Conservation (phyloP, 371 early-diverging fungal species). For the Mortierella sp. region DNA sequence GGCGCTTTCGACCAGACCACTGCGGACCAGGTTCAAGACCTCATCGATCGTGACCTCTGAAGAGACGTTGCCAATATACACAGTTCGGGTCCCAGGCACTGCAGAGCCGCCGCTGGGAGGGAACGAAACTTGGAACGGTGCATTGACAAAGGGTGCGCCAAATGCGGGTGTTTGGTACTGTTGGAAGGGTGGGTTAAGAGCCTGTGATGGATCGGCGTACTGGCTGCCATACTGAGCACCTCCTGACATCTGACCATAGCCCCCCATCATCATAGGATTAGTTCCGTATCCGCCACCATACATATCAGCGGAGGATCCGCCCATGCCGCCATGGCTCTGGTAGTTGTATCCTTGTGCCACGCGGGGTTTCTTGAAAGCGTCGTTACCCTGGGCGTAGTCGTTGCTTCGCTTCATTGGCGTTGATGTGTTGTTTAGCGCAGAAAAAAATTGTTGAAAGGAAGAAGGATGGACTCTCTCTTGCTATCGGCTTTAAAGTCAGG, state of each 20-base stretch:
- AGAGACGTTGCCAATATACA: slow-evolving; percentile 84
- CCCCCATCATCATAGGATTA: slow-evolving; percentile 40
- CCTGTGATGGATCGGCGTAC: slow-evolving; percentile 17
- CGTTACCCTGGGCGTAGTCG: slow-evolving; percentile 46
- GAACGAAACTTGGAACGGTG: slow-evolving; percentile 33
- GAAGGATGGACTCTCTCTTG: slow-evolving; percentile 9
- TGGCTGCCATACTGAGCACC: slow-evolving; percentile 26
- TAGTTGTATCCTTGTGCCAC: slow-evolving; percentile 28
- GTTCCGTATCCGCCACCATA: slow-evolving; percentile 32
- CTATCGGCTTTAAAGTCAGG: background rate
- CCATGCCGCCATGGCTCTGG: slow-evolving; percentile 9
- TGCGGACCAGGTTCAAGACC: slow-evolving; percentile 78
- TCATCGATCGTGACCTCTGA: slow-evolving; percentile 72
- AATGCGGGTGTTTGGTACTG: slow-evolving; percentile 26
- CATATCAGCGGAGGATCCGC: slow-evolving; percentile 23
- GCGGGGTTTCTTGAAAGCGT: slow-evolving; percentile 47
- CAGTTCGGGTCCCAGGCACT: slow-evolving; percentile 67
- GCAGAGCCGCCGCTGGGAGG: slow-evolving; percentile 51
- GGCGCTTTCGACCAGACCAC: slow-evolving; percentile 81
- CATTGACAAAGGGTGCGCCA: slow-evolving; percentile 13
- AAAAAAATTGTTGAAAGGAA: background rate
- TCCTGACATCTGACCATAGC: slow-evolving; percentile 30
- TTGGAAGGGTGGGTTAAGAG: slow-evolving; percentile 18
- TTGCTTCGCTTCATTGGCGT: slow-evolving; percentile 45
- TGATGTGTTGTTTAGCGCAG: background rate